phyloP scores from a whole-genome alignment of 176 grass and related monocot genomes.

The Ananas comosus region DNA sequence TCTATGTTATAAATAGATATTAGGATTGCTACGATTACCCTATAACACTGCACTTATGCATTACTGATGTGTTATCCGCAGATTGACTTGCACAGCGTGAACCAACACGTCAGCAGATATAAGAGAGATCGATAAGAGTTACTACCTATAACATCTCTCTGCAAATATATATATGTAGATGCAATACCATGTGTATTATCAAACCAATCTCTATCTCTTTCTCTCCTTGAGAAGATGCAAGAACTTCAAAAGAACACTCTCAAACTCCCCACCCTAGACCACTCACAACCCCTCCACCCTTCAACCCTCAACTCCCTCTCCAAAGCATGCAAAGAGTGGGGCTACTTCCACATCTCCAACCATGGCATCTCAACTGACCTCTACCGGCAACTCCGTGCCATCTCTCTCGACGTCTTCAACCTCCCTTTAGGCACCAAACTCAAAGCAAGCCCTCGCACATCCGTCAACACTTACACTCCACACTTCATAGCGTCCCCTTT shows the following conservation, averaged over 20 bases:
- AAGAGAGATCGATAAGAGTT: no score
- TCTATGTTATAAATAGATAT: no score
- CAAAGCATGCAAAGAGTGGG: constrained; percentile 10
- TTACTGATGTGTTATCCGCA: no score
- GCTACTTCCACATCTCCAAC: constrained; percentile 11
- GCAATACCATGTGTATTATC: not conserved
- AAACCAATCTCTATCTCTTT: not conserved
- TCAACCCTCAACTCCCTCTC: not conserved
- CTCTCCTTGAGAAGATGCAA: not conserved
- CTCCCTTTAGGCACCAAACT: constrained; percentile 7
- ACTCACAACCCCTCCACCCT: not conserved
- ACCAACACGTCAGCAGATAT: no score
- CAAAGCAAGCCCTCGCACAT: not conserved
- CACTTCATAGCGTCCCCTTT: constrained; percentile 11
- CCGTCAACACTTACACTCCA: constrained; percentile 10
- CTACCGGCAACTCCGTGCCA: not conserved
- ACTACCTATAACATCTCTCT: not conserved
- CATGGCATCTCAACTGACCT: constrained; percentile 12
- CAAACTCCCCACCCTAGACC: not conserved
- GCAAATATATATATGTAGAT: not conserved
- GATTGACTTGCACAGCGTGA: no score
- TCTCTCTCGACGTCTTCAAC: not conserved
- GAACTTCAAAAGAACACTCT: not conserved
- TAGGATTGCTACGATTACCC: no score
- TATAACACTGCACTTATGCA: no score